Conservation (phyloP, 768 basidiomycete species). For the Leccinellum luteum region DNA sequence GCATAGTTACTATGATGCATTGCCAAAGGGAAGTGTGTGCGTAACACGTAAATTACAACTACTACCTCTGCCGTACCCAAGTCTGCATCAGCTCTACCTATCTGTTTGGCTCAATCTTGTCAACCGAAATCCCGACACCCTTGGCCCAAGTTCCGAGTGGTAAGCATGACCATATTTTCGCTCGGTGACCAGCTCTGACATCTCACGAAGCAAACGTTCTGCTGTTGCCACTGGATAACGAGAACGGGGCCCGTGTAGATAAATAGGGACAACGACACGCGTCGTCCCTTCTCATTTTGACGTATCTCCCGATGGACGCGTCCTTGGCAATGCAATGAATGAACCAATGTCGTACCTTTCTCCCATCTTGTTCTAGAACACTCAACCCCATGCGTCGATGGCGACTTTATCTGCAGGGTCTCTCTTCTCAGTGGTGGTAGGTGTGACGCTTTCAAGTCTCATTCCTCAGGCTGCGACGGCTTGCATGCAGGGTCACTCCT, state of each 20-base stretch:
- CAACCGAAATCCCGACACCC: neutral
- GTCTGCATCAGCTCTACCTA: neutral
- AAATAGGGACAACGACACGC: neutral
- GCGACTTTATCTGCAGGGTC: neutral
- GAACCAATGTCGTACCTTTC: neutral
- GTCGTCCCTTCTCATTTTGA: neutral
- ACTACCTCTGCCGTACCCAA: neutral
- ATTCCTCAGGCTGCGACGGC: neutral
- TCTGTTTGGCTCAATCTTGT: neutral
- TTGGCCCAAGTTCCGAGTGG: neutral
- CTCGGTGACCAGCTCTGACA: neutral
- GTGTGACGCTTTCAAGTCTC: neutral
- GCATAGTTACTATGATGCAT: constrained; percentile 42
- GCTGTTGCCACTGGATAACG: neutral
- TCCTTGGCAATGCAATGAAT: neutral
- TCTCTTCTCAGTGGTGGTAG: neutral
- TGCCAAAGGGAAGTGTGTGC: constrained; percentile 15
- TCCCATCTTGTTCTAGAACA: neutral
- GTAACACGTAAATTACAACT: neutral
- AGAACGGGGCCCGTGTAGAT: neutral
- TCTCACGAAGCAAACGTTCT: neutral
- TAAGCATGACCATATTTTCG: neutral
- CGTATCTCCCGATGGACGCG: neutral
- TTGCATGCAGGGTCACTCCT: neutral
- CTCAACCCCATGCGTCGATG: neutral